Evolutionary conservation across 2,329 filamentous ascomycete species (phyloP), one percentile per base, ranked within the genome.

Genomic region (Esteya vermicola): DNA sequence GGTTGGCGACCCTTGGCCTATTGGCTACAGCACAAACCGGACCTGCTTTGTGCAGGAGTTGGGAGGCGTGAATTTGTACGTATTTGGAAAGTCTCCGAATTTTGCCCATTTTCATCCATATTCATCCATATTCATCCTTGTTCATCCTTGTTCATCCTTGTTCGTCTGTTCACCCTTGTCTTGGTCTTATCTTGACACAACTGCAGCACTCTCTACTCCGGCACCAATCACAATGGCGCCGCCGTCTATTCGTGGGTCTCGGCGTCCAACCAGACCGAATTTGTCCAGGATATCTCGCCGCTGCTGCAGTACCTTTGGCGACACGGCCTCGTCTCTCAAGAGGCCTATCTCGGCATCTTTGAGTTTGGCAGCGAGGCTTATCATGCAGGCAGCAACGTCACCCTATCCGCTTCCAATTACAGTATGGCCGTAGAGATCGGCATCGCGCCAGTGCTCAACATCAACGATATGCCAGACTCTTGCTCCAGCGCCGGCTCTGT

Each of bases 271-370:
- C 22, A 23, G 10, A 38, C 35, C 3, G 18, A n/a, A 9, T 42
- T 42, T 14, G 20, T 22, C 8, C 18, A 38, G 14, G 40, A 42
- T 4, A 16, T 42, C 6, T 42, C 40, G 23, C 40, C 40, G 10
- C n/a, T 42, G n/a, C 12, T 42, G 35, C 40, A 42, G 19, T 42
- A 42, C 13, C 36, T 42, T 2, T 42, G 40, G 40, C 40, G 40
- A 9, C 22, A 42, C 20, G n/a, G 14, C 4, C 25, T 42, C 8
- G 20, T 42, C 6, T 12, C 18, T 14, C 8, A 18, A 5, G 9
- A n/a, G n/a, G 8, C 18, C 6, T 18, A 23, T 20, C 23, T 42
- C 8, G 40, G 40, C 12, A 18, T 42, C 2, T 23, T 42, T 16
- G 30, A 42, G 25, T 34, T 38, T n/a, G 40, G 40, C 5, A 30